Conservation (phyloP, 1,284 basidiomycete species). For the Leccinum pallidistipes region DNA sequence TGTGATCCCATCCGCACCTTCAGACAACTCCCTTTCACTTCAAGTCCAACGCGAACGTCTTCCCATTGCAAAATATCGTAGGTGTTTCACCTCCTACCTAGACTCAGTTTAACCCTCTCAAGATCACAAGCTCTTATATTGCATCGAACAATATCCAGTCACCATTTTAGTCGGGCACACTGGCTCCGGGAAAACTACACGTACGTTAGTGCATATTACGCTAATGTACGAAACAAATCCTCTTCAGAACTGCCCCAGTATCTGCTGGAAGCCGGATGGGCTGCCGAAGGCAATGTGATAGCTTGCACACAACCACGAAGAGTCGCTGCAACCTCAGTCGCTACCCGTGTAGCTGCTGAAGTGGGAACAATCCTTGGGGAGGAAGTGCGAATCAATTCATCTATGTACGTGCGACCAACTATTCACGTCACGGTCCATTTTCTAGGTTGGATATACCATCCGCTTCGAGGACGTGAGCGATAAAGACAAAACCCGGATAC, state of each 20-base stretch:
- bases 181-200: conserved; percentile 97
- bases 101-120: conserved; percentile 30
- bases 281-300: conserved; percentile 74
- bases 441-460: conserved; percentile 93
- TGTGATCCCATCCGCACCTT: conserved; percentile 64
- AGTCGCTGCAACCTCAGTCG: conserved; percentile 95
- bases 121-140: conserved; percentile 77
- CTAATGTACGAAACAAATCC: conserved; percentile 1
- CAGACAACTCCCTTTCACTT: conserved; percentile 58
- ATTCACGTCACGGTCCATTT: not conserved
- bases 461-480: conserved; percentile 93
- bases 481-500: conserved; percentile 82
- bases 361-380: conserved; percentile 87
- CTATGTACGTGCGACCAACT: not conserved
- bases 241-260: conserved; percentile 89
- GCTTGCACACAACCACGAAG: conserved; percentile 94
- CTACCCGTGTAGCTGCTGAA: conserved; percentile 86
- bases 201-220: conserved; percentile 48
- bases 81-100: conserved; percentile 27
- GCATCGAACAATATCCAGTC: conserved; percentile 81
- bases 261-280: conserved; percentile 90
- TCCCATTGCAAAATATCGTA: conserved; percentile 88
- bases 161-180: conserved; percentile 94
- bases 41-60: conserved; percentile 76
- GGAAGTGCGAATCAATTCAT: conserved; percentile 57